Conservation (phyloP, 805 yeast genomes). For the Tetrapisispora fleetii region DNA sequence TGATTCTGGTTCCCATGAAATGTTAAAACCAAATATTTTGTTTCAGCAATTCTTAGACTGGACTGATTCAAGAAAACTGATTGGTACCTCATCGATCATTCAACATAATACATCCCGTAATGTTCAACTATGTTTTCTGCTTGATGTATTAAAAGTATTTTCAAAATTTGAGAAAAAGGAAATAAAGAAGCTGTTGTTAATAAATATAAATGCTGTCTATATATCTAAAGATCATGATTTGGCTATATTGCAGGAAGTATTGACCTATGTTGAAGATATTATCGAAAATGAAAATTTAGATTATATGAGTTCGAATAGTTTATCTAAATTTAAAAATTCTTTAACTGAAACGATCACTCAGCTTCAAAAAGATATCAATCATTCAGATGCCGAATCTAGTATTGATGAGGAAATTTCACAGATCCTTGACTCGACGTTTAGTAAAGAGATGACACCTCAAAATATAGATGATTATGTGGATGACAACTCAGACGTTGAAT, state of each 20-base stretch:
- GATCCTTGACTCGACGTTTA: conserved; percentile 9
- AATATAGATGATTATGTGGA: conserved; percentile 4
- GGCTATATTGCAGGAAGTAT: conserved; percentile 20
- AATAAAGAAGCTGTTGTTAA: conserved; percentile 43
- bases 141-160: conserved; percentile 44
- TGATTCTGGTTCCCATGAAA: conserved; percentile 10
- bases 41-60: conserved; percentile 68
- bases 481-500: not conserved
- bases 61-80: conserved; percentile 72
- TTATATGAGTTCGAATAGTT: conserved; percentile 26
- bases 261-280: conserved; percentile 21
- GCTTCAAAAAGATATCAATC: conserved; percentile 4
- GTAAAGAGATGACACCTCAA: conserved; percentile 9
- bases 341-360: conserved; percentile 8
- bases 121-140: conserved; percentile 47
- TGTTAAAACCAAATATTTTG: conserved; percentile 40
- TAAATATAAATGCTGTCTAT: conserved; percentile 39
- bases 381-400: not conserved
- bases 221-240: conserved; percentile 29
- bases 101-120: conserved; percentile 34
- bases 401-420: conserved; percentile 16
- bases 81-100: conserved; percentile 32
- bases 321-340: conserved; percentile 22
- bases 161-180: conserved; percentile 40
- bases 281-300: conserved; percentile 29